phyloP scores from a whole-genome alignment of 306 rosid genomes.

The Hippophae tibetana region DNA sequence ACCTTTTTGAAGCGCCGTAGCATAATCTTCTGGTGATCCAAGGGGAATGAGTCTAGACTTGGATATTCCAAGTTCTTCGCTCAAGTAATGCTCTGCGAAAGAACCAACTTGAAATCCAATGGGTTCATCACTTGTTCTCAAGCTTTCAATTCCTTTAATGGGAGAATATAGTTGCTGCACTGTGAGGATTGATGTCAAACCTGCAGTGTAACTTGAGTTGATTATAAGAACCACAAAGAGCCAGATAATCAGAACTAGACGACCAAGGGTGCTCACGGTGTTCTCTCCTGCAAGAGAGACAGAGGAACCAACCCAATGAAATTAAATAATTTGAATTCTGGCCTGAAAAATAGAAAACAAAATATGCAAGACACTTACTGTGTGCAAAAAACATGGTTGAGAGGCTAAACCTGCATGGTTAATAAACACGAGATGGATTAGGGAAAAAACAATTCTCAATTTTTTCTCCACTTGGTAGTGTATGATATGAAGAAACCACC shows the following conservation, averaged over 20 bases:
- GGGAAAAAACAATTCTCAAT: too few species aligned
- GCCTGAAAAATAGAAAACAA: background rate
- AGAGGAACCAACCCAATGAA: background rate
- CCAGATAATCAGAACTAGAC: slow-evolving; percentile 26
- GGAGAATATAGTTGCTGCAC: slow-evolving; percentile 61
- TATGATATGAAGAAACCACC: too few species aligned
- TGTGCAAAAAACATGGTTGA: slow-evolving; percentile 43
- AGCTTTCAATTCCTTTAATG: slow-evolving; percentile 57
- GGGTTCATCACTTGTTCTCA: slow-evolving; percentile 36
- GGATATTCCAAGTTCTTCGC: slow-evolving; percentile 38
- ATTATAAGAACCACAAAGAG: slow-evolving; percentile 22
- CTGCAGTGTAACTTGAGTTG: slow-evolving; percentile 27
- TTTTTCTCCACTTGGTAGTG: too few species aligned
- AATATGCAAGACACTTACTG: slow-evolving; percentile 9
- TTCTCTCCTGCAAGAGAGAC: slow-evolving; percentile 14
- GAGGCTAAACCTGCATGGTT: slow-evolving; percentile 60
- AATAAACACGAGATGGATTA: background rate
- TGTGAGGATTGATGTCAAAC: slow-evolving; percentile 31
- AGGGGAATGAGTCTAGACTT: slow-evolving; percentile 52
- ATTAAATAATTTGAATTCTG: background rate
- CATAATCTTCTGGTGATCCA: slow-evolving; percentile 37
- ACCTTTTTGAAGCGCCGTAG: slow-evolving; percentile 42
- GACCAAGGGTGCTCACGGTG: slow-evolving; percentile 16
- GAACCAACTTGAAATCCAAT: slow-evolving; percentile 46
- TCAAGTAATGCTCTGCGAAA: slow-evolving; percentile 35